These are phyloP conservation scores for Ceratobasidium sp. DNA, from an alignment of 1,284 basidiomycete genomes.

Conservation along the genomic window DNA sequence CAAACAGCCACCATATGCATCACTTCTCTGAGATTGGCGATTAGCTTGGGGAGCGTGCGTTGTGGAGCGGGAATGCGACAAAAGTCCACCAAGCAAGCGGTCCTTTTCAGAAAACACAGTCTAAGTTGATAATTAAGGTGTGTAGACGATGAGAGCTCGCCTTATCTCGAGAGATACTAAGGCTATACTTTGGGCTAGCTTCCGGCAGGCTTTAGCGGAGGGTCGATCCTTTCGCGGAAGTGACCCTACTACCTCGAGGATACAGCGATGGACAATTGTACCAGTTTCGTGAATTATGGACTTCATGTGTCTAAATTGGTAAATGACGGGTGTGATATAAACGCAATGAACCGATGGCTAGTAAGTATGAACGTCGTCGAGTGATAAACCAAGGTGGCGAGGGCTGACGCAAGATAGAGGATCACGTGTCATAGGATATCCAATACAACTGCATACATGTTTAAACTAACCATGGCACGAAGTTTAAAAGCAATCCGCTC, in stretches of 20 bases:
- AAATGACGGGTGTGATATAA: too few relatives aligned
- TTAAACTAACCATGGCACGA: too few relatives aligned
- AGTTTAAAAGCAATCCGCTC: too few relatives aligned
- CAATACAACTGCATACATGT: too few relatives aligned
- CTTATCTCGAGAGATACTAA: constrained; percentile 17
- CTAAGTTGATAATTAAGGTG: not conserved
- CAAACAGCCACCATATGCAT: constrained; percentile 24
- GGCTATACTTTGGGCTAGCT: constrained; percentile 20
- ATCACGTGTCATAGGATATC: too few relatives aligned
- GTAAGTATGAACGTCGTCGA: too few relatives aligned
- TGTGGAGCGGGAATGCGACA: constrained; percentile 31
- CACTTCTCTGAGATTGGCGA: constrained; percentile 38
- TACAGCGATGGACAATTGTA: not conserved
- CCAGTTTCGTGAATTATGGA: not conserved
- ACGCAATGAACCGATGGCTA: too few relatives aligned
- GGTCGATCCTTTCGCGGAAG: constrained; percentile 29
- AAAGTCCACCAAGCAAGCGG: constrained; percentile 35
- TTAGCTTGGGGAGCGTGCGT: constrained; percentile 28
- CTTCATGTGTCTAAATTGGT: constrained; percentile 10
- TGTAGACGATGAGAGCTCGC: not conserved
- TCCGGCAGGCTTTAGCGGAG: constrained; percentile 7
- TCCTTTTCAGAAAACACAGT: not conserved
- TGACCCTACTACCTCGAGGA: not conserved
- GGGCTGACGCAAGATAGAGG: too few relatives aligned
- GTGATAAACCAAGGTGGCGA: too few relatives aligned